Evolutionary conservation across 805 yeast genomes (phyloP), one percentile per base, ranked within the genome.

Genomic region (Gaillardinia entomophila): DNA sequence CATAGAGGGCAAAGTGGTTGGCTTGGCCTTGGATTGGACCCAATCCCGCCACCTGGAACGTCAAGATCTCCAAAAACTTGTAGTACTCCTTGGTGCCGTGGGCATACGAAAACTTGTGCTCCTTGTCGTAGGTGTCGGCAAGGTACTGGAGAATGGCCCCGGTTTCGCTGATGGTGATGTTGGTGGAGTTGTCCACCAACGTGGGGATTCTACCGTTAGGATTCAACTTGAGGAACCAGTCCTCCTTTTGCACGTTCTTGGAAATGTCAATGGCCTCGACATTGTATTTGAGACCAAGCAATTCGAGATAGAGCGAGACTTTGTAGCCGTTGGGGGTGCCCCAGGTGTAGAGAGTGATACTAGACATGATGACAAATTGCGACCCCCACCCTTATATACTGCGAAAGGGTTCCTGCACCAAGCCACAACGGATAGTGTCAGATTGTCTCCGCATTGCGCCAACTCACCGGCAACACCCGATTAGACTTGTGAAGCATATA

Each of bases 1-100:
- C 75, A 44, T 36, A 66, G 4, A 34, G 13, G 2, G 37, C 25
- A 47, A 77, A 79, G 48, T 71, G 78, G 38, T 54, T 49, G 26
- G 72, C 73, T 48, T 78, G 83, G 8, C 85, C 84, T 45, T 70
- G 77, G 68, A 69, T 73, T 35, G 84, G 83, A 20, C 80, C 79
- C 26, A 71, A 55, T 6, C 73, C 39, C 6, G 79, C 77, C 58
- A 72, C 66, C 43, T 76, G 81, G 64, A 75, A 78, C 27, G 64
- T 62, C 6, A 71, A 41, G 71, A 79, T 68, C 40, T 75, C 76
- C 42, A 70, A 47, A 48, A 71, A 68, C 41, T 64, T 68, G 53
- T 73, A 79, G 51, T 77, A 79, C 28, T 55, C 54, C 28, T 42
- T 37, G 17, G 75, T 53, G 10, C 60, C 60, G 16, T 18, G 32